These are phyloP conservation scores for Globisporangium viniferum DNA, from an alignment of 352 stramenopile genomes.

Conservation along the genomic window DNA sequence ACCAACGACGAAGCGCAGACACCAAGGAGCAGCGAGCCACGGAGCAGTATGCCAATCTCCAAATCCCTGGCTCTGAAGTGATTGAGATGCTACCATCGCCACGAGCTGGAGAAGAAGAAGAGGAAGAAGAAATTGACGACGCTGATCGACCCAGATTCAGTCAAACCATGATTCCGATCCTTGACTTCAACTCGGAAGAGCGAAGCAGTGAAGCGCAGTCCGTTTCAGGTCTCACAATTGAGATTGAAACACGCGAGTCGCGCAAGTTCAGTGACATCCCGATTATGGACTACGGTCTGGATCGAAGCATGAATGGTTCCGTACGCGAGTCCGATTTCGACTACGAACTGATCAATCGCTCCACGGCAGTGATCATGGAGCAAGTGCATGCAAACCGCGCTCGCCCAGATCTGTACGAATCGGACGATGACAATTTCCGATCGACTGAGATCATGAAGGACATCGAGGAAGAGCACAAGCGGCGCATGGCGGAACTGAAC, in stretches of 20 bases:
- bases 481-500: conserved; percentile 72
- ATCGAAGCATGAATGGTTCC: conserved; percentile 12
- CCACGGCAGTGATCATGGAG: conserved; percentile 34
- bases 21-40: conserved; percentile 1
- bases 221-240: not conserved
- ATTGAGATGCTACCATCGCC: conserved; percentile 12
- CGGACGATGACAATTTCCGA: conserved; percentile 33
- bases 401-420: conserved; percentile 15
- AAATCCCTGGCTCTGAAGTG: conserved; percentile 9
- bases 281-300: conserved; percentile 11
- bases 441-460: conserved; percentile 42
- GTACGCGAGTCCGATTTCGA: conserved; percentile 35
- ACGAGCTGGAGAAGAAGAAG: not conserved
- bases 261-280: conserved; percentile 20
- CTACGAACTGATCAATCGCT: conserved; percentile 43
- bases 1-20: not conserved
- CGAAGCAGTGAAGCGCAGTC: conserved; percentile 12
- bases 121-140: not conserved
- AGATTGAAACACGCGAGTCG: conserved; percentile 11
- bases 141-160: conserved; percentile 8
- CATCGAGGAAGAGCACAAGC: conserved; percentile 47
- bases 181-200: conserved; percentile 5
- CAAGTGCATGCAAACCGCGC: conserved; percentile 37
- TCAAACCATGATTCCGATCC: conserved; percentile 18
- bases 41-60: conserved; percentile 11